Conservation (phyloP, 1,284 basidiomycete genomes). For the Moesziomyces sp. region DNA sequence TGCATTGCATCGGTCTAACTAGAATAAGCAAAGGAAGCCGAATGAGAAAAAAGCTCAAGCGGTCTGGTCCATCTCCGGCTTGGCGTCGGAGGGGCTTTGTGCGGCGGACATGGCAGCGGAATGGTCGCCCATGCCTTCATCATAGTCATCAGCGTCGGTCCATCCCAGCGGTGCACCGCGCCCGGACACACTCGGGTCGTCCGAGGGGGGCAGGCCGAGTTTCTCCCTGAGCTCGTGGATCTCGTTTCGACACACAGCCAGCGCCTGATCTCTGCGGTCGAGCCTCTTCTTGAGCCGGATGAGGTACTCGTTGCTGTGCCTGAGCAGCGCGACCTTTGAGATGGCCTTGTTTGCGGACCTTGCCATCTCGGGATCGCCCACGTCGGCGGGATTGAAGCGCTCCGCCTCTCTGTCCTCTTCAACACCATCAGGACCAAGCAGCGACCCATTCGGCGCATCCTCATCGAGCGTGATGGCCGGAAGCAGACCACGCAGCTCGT, state of each 20-base stretch:
- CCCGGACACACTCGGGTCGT: conserved; percentile 39
- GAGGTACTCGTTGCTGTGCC: conserved; percentile 89
- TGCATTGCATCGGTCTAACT: not conserved
- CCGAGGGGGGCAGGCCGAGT: conserved; percentile 54
- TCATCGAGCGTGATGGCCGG: conserved; percentile 71
- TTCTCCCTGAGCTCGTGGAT: conserved; percentile 74
- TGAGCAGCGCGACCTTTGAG: conserved; percentile 89
- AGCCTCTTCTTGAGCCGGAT: conserved; percentile 80
- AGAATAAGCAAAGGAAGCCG: too few relatives aligned
- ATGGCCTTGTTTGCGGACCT: conserved; percentile 76
- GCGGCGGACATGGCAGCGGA: not conserved
- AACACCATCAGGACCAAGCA: conserved; percentile 61
- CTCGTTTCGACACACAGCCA: conserved; percentile 77
- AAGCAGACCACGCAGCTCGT: conserved; percentile 86
- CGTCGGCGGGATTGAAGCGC: conserved; percentile 48
- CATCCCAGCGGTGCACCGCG: conserved; percentile 26
- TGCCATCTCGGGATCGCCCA: conserved; percentile 47
- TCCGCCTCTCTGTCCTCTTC: conserved; percentile 60
- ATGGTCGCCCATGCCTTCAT: not conserved
- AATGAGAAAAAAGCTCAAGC: not conserved
- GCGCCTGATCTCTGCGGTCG: conserved; percentile 83
- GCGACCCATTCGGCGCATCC: conserved; percentile 60
- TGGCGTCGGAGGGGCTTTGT: conserved; percentile 1
- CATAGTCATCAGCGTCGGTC: conserved; percentile 12
- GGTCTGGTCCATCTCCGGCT: conserved; percentile 37